phyloP scores from a whole-genome alignment of 2,329 filamentous ascomycete genomes.

The Grosmannia penicillata region DNA sequence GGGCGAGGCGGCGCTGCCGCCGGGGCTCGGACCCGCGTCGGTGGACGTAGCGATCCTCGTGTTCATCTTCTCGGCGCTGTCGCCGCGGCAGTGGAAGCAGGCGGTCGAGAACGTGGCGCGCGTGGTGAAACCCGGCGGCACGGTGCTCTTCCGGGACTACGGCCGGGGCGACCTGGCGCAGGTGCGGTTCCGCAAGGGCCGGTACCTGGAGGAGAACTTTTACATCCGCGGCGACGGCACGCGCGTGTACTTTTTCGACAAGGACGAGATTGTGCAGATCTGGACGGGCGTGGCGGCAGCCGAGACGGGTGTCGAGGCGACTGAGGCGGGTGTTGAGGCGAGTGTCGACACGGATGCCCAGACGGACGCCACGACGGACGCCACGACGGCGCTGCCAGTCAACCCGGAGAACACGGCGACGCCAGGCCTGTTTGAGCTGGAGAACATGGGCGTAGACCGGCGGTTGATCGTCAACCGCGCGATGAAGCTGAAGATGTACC shows the following conservation, averaged over 20 bases:
- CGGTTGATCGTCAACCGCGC: conserved; percentile 86
- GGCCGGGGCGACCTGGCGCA: conserved; percentile 90
- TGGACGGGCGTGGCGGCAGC: conserved; percentile 38
- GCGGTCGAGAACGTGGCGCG: conserved; percentile 70
- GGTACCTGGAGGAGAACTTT: conserved; percentile 92
- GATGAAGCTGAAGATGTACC: conserved; percentile 90
- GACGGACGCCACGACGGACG: too few relatives aligned
- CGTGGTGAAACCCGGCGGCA: conserved; percentile 81
- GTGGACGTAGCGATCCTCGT: conserved; percentile 91
- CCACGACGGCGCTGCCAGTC: too few relatives aligned
- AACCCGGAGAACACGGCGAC: background rate
- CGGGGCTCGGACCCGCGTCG: conserved; percentile 58
- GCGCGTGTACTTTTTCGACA: conserved; percentile 92
- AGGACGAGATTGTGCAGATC: conserved; percentile 64
- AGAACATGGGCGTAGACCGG: conserved; percentile 71
- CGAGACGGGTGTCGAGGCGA: conserved; percentile 2
- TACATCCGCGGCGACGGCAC: conserved; percentile 94
- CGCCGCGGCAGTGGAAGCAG: conserved; percentile 68
- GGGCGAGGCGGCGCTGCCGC: conserved; percentile 47
- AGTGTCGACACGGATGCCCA: background rate
- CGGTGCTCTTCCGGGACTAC: conserved; percentile 92
- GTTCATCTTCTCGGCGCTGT: conserved; percentile 91
- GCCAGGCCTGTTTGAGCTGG: conserved; percentile 43
- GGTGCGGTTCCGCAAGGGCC: conserved; percentile 89
- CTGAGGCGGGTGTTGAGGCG: background rate